These are phyloP conservation scores for Rubia balearica DNA, from an alignment of 305 asterid genomes.

Conservation along the genomic window DNA sequence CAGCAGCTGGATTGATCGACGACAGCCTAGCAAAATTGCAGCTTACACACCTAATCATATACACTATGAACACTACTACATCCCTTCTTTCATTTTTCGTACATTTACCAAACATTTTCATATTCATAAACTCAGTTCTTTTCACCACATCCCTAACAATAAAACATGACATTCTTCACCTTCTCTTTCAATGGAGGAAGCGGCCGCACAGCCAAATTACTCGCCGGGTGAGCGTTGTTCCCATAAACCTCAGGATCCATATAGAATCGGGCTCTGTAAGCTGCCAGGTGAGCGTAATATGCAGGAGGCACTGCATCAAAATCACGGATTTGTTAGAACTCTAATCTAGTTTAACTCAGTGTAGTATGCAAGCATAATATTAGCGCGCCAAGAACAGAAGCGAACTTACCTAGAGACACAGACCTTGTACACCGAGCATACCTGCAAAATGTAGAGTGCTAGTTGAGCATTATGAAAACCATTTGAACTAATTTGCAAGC, in stretches of 20 bases:
- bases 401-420: conserved; percentile 35
- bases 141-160: conserved; percentile 27
- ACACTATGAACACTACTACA: conserved; percentile 13
- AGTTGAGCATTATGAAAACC: not conserved
- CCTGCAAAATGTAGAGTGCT: conserved; percentile 15
- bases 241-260: conserved; percentile 30
- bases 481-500: not conserved
- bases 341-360: not conserved
- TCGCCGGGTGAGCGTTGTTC: conserved; percentile 9
- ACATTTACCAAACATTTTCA: not conserved
- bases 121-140: not conserved
- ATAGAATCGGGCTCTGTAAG: conserved; percentile 40
- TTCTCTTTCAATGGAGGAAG: conserved; percentile 37
- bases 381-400: not conserved
- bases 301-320: conserved; percentile 45
- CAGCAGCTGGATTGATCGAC: not conserved
- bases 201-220: conserved; percentile 32
- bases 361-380: not conserved
- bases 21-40: conserved; percentile 6
- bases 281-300: conserved; percentile 43
- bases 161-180: conserved; percentile 46
- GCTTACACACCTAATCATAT: conserved; percentile 4
- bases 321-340: not conserved
- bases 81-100: not conserved
- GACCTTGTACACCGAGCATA: conserved; percentile 47